Evolutionary conservation across 352 stramenopile species (phyloP), one percentile per base, ranked within the genome.

Genomic region (Phytophthora brassicae): DNA sequence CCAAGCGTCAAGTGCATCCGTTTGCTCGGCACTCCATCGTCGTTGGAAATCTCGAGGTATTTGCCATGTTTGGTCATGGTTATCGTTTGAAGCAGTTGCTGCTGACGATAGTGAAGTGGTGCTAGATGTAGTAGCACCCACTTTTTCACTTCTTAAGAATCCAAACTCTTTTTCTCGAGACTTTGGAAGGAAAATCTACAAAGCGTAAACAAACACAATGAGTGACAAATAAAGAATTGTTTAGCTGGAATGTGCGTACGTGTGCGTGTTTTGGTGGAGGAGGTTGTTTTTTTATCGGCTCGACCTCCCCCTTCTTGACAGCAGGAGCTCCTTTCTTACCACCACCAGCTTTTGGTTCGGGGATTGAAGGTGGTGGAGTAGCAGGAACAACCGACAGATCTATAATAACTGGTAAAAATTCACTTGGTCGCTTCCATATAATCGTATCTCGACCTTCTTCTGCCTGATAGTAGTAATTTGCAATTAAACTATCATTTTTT

Each of bases 41-140:
- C 84, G 75, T 13, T 82, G 72, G 51, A 94, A 94, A 42, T 89
- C 78, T 17, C 76, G 78, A 14, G 70, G 54, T 39, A 89, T 85
- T 7, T 22, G 64, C 13, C 67, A 65, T 7, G 28, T 19, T 35
- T 60, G 36, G n/a, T 69, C 60, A 12, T 55, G 60, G 23, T 61
- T 50, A 39, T 71, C 64, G 28, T n/a, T 23, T 13, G 60, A 33
- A 38, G 51, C 16, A 13, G 23, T 33, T 54, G 63, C 16, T 53
- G 33, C 13, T 39, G 56, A 41, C 47, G 36, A 28, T n/a, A 53
- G 1, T 17, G 36, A 2, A 20, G 45, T 16, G 20, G 36, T 43
- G 12, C 43, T 48, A 45, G n/a, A 45, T 0, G 44, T 42, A 12
- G 3, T n/a, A 35, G 28, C 17, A 17, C 28, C 42, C 38, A 23